Conservation (phyloP, 352 stramenopile genomes). For the Albugo candida region DNA sequence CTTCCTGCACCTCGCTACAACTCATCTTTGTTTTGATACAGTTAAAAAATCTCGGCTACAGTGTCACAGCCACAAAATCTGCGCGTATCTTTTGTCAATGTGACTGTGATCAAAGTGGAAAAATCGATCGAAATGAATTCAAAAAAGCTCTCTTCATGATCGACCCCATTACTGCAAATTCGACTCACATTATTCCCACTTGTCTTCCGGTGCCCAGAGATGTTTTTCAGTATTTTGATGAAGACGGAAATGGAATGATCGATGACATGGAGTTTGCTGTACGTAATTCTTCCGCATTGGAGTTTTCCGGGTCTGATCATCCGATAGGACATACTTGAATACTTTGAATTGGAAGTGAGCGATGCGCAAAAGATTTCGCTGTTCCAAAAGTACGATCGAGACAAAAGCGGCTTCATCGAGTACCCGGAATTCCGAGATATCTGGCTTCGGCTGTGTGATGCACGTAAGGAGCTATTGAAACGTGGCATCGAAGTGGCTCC, state of each 20-base stretch:
- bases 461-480: conserved; percentile 69
- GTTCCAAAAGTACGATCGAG: conserved; percentile 85
- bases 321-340: conserved; percentile 79
- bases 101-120: conserved; percentile 74
- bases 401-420: conserved; percentile 82
- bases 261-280: conserved; percentile 88
- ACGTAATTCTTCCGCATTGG: not conserved
- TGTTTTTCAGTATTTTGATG: conserved; percentile 83
- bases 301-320: not conserved
- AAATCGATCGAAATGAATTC: conserved; percentile 88
- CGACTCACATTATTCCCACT: conserved; percentile 66
- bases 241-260: conserved; percentile 75
- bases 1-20: not conserved
- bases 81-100: conserved; percentile 82
- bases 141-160: conserved; percentile 84
- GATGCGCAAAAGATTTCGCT: conserved; percentile 82
- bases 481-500: conserved; percentile 77
- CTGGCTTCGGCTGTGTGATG: conserved; percentile 68
- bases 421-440: conserved; percentile 89
- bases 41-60: conserved; percentile 75
- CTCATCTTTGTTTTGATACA: conserved; percentile 7
- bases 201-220: conserved; percentile 68
- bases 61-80: conserved; percentile 75
- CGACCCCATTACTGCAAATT: conserved; percentile 69
- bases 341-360: conserved; percentile 74